Evolutionary conservation across 306 rosid species (phyloP).

Genomic region (Cicer yamashitae): DNA sequence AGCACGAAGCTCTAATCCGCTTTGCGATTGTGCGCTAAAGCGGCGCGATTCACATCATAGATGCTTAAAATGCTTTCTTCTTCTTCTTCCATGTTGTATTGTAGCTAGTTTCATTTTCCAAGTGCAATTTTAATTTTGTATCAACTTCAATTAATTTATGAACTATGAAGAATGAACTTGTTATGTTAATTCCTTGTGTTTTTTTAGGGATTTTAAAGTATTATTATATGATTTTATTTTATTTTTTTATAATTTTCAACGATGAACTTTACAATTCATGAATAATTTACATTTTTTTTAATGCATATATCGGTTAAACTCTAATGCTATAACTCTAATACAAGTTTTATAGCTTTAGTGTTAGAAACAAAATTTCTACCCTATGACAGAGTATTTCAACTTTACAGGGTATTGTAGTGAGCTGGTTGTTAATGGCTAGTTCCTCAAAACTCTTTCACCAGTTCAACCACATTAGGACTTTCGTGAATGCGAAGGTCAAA

Average conservation of each 20-base stretch:
- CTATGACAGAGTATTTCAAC: constrained; percentile 44
- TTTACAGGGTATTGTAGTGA: constrained; percentile 56
- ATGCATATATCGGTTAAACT: not conserved
- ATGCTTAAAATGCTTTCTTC: not conserved
- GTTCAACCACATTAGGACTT: constrained; percentile 54
- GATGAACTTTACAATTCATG: too few species aligned
- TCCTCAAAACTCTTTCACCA: constrained; percentile 54
- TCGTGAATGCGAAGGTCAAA: constrained; percentile 74
- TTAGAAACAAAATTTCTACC: constrained; percentile 18
- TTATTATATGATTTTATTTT: not conserved
- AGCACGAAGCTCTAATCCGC: not conserved
- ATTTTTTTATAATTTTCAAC: too few species aligned
- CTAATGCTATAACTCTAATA: not conserved
- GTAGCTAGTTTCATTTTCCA: not conserved
- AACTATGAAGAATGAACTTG: not conserved
- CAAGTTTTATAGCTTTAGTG: constrained; percentile 14
- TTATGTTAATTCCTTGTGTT: not conserved
- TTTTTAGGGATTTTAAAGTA: not conserved
- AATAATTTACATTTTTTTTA: not conserved
- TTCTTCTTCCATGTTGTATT: not conserved
- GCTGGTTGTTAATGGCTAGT: constrained; percentile 54
- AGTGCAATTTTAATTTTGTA: not conserved
- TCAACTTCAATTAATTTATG: too few species aligned
- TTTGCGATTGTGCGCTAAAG: not conserved
- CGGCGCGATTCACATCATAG: not conserved